These are phyloP conservation scores for Penicillium fuscoglaucum DNA, from an alignment of 2,329 filamentous ascomycete genomes.

Conservation along the genomic window DNA sequence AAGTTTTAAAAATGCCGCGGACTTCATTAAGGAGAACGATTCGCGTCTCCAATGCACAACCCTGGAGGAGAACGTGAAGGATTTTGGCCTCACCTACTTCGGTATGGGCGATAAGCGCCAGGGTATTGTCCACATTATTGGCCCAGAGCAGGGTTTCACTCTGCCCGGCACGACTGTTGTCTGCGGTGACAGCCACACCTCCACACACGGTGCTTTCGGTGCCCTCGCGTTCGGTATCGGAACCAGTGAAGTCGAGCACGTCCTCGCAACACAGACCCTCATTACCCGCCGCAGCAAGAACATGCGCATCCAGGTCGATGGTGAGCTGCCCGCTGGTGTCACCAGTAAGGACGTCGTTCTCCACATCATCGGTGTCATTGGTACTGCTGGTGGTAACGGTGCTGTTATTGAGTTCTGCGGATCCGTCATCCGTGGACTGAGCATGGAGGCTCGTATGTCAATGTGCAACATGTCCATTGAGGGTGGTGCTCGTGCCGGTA, in stretches of 20 bases:
- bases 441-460: constrained; percentile 98
- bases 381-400: constrained; percentile 91
- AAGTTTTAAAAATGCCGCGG: constrained; percentile 86
- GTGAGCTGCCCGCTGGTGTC: constrained; percentile 83
- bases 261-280: constrained; percentile 91
- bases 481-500: constrained; percentile 88
- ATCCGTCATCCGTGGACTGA: constrained; percentile 82
- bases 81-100: constrained; percentile 96
- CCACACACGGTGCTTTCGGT: constrained; percentile 95
- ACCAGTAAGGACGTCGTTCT: constrained; percentile 95
- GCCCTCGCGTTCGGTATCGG: constrained; percentile 95
- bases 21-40: constrained; percentile 93
- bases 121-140: constrained; percentile 97
- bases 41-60: constrained; percentile 92
- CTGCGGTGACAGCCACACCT: constrained; percentile 97
- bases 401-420: constrained; percentile 97
- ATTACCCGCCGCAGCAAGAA: constrained; percentile 97
- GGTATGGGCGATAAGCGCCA: constrained; percentile 94
- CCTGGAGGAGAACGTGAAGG: constrained; percentile 94
- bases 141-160: constrained; percentile 97
- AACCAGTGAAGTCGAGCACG: constrained; percentile 97
- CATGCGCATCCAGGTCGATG: constrained; percentile 95
- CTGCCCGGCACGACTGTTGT: constrained; percentile 95
- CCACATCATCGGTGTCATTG: constrained; percentile 88
- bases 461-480: constrained; percentile 99